phyloP scores from a whole-genome alignment of 208 protist genomes.

The Crithidia thermophila region DNA sequence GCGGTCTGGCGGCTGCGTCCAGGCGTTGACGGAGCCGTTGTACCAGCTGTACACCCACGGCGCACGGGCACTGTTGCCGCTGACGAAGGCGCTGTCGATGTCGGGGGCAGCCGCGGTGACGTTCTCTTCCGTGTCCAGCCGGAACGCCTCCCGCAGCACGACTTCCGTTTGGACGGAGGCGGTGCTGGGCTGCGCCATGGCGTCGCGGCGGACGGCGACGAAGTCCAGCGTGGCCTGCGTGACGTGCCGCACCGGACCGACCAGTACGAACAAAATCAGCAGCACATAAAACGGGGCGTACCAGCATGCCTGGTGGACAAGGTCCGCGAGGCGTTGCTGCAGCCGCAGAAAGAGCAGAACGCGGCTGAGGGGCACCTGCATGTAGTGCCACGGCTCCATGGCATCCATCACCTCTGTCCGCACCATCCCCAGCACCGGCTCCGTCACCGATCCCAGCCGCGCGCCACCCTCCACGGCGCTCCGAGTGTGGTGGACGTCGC shows the following conservation, averaged over 20 bases:
- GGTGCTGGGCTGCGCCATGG: background rate
- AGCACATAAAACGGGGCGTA: conserved; percentile 33
- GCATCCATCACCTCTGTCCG: background rate
- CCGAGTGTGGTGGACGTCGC: too few species aligned
- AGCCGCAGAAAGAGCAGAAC: conserved; percentile 28
- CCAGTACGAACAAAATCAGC: conserved; percentile 27
- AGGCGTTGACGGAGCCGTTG: conserved; percentile 30
- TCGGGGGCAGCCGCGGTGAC: background rate
- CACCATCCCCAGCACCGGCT: background rate
- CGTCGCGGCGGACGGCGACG: conserved; percentile 1
- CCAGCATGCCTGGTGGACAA: conserved; percentile 19
- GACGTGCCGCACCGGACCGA: background rate
- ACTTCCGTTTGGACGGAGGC: too few species aligned
- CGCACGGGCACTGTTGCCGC: conserved; percentile 30
- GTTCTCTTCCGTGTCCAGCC: conserved; percentile 35
- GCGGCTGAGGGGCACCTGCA: conserved; percentile 27
- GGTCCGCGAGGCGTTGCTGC: conserved; percentile 28
- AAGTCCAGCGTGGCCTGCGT: conserved; percentile 18
- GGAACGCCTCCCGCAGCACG: conserved; percentile 20
- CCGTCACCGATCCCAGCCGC: too few species aligned
- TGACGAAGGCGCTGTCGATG: conserved; percentile 20
- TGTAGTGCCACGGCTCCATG: conserved; percentile 24
- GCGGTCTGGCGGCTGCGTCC: conserved; percentile 30
- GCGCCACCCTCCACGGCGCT: too few species aligned
- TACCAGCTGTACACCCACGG: conserved; percentile 46